phyloP scores from a whole-genome alignment of 2,329 filamentous ascomycete species.

The Colletotrichum godetiae region DNA sequence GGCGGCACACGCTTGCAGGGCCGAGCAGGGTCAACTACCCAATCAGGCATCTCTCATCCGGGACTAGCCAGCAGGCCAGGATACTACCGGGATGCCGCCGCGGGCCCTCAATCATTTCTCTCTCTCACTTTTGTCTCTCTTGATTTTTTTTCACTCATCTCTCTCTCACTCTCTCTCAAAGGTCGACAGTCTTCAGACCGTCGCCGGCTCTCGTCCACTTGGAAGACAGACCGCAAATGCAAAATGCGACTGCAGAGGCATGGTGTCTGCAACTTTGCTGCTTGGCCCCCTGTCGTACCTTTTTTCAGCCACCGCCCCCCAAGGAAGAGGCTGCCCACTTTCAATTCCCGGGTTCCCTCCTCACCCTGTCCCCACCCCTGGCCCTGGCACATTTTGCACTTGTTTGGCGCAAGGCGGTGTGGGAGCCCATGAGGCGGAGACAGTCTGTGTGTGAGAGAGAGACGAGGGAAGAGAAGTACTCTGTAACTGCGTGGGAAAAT shows the following conservation, averaged over 20 bases:
- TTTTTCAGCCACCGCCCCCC: slow-evolving; percentile 16
- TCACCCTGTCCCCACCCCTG: slow-evolving; percentile 9
- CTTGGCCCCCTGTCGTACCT: background rate
- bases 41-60: slow-evolving; percentile 61
- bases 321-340: slow-evolving; percentile 22
- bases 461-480: background rate
- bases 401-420: slow-evolving; percentile 33
- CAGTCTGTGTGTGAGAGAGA: background rate
- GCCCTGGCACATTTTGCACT: slow-evolving; percentile 16
- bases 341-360: slow-evolving; percentile 25
- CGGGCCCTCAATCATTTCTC: slow-evolving; percentile 13
- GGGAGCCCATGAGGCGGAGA: slow-evolving; percentile 6
- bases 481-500: background rate
- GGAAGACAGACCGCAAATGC: background rate
- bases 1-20: slow-evolving; percentile 46
- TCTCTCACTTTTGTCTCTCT: background rate
- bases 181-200: background rate
- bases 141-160: background rate
- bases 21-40: slow-evolving; percentile 59
- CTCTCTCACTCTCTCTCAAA: background rate
- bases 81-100: slow-evolving; percentile 44
- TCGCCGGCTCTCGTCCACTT: background rate
- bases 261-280: background rate
- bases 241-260: background rate
- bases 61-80: slow-evolving; percentile 57